Evolutionary conservation across 2,329 filamentous ascomycete species (phyloP), one percentile per base, ranked within the genome.

Genomic region (Fonsecaea multimorphosa): DNA sequence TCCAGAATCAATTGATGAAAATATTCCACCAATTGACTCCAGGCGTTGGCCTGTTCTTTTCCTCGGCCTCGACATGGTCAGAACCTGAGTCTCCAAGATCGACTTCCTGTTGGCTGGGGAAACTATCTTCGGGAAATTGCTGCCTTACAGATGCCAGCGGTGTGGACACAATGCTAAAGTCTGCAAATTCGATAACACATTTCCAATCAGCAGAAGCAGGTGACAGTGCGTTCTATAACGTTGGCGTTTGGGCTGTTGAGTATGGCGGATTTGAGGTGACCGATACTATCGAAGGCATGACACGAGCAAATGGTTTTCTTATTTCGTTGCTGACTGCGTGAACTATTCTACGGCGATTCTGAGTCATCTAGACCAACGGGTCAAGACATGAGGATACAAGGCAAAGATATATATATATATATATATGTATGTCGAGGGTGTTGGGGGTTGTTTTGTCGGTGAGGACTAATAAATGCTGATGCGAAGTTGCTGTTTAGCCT

Each of bases 171-270:
- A 24, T 49, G 22, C 44, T 19, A 49, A 49, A 49, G 7, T 11
- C 19, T 12, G 44, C 44, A 24, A 49, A 49, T 7, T 49, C 44
- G 11, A 49, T 16, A 24, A 49, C 44, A 9, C 44, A 19, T 8
- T 19, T 24, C 44, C 44, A 49, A 5, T 49, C 6, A 5, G 24
- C 8, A 24, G 44, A 9, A 9, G 9, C 22, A 3, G 9, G 44
- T 22, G 44, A 49, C 44, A 24, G 44, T 8, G 11, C 9, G 44
- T 49, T 24, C 19, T 19, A 24, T 12, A 24, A 12, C 6, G 44
- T 49, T 19, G 24, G 44, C 22, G 44, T 49, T 12, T 49, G 44
- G 44, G 44, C 44, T 11, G 44, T 49, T 49, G 44, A 49, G 44
- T 24, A 49, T 49, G 44, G 44, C 44, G 19, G 44, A 49, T 24